A percentile compares a stretch with the other conserved stretches of the same genome.
Conservation (phyloP, 345 rosid genomes). For the Bruguiera sexangula region DNA sequence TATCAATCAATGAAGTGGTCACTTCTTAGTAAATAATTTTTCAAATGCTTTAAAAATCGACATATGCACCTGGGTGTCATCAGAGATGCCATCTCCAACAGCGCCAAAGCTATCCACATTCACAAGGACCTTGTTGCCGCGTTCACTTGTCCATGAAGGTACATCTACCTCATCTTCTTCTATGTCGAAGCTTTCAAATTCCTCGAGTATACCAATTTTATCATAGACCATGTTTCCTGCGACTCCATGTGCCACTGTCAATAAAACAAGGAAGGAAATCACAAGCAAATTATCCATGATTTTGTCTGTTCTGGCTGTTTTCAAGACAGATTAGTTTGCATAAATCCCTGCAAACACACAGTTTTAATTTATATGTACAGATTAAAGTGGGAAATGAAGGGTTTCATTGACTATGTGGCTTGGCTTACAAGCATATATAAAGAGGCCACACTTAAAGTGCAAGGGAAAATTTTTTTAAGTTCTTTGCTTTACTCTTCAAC, state of each 20-base stretch:
- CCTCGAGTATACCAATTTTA: constrained; percentile 46
- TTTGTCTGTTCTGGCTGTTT: constrained; percentile 23
- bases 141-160: constrained; percentile 52
- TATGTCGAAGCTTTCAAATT: constrained; percentile 50
- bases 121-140: constrained; percentile 64
- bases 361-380: constrained; percentile 47
- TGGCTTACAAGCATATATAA: constrained; percentile 90
- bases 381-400: constrained; percentile 49
- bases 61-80: constrained; percentile 78
- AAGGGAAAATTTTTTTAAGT: constrained; percentile 54
- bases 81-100: constrained; percentile 82
- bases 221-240: constrained; percentile 37
- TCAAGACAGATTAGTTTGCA: constrained; percentile 40
- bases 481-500: constrained; percentile 91
- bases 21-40: neutral
- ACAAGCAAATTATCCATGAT: constrained; percentile 51
- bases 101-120: constrained; percentile 94
- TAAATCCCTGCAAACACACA: constrained; percentile 37
- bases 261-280: constrained; percentile 45
- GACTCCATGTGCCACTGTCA: constrained; percentile 48
- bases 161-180: constrained; percentile 47
- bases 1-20: neutral
- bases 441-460: constrained; percentile 77
- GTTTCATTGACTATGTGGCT: constrained; percentile 52
- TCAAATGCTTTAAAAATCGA: neutral